Evolutionary conservation across 345 rosid species (phyloP).

Genomic region (Excoecaria agallocha): DNA sequence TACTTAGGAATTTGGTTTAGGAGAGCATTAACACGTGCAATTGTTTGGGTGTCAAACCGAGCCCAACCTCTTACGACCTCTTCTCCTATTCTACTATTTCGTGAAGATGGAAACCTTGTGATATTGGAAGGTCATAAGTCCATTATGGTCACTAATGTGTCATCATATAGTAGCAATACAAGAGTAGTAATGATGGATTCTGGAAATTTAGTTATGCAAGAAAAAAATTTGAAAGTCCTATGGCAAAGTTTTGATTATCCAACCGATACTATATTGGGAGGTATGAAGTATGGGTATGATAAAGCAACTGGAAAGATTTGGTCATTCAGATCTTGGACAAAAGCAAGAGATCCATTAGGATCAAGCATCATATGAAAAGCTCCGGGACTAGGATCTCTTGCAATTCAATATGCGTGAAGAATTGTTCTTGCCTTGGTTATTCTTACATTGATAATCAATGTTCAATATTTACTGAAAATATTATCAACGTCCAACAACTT

Average conservation of each 20-base stretch:
- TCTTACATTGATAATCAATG: not conserved
- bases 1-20: conserved; percentile 23
- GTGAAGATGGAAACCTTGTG: conserved; percentile 10
- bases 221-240: not conserved
- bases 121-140: not conserved
- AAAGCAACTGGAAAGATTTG: not conserved
- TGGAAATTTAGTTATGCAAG: not conserved
- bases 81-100: conserved; percentile 1
- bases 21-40: not conserved
- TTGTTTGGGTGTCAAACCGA: conserved; percentile 15
- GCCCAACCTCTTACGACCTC: not conserved
- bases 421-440: not conserved
- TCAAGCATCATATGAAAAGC: no score
- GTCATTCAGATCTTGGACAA: not conserved
- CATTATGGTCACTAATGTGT: not conserved
- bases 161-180: not conserved
- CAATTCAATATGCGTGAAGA: not conserved
- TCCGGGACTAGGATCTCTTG: no score
- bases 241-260: conserved; percentile 2
- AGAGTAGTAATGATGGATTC: not conserved
- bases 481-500: not conserved
- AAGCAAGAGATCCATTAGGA: not conserved
- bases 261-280: not conserved
- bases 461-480: not conserved
- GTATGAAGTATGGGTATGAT: not conserved